Evolutionary conservation across 225 moss, liverwort and hornwort genomes (phyloP), one percentile per base, ranked within the genome.

Genomic region (Lunularia cruciata): DNA sequence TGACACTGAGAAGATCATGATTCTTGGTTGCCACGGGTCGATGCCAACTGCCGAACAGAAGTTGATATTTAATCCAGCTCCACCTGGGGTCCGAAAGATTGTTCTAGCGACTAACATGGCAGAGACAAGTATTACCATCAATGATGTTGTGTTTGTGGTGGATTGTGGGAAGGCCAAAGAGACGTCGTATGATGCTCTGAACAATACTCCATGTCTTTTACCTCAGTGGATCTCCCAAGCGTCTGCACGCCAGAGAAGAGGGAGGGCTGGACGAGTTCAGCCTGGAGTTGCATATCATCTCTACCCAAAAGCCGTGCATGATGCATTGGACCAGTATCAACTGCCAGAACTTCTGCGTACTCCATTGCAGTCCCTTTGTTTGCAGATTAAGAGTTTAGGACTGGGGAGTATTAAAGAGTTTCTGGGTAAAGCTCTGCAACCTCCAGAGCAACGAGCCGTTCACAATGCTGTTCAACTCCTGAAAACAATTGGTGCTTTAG

Each of bases 41-140:
- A 98, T 98, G 98, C 87, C 82, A 27, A 93, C 98, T 51, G 84
- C 88, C 7, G 98, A 98, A 67, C 98, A 98, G 63, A 93, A 80
- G 67, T 83, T 98, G 47, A 98, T 98, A 47, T 98, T 98, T 53
- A 85, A 76, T 57, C 83, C 73, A 27, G 85, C 98, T n/a, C 89
- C 89, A 68, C 68, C 81, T 47, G 93, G 93, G 53, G 77, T 93
- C 16, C 86, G 98, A 34, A 98, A 98, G 83, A 91, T 98, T 69
- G 98, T 98, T 25, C 76, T 98, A 72, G 93, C 98, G 70, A 98
- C 98, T 23, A 98, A 98, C 72, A 98, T 98, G 98, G 98, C 98
- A 48, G 98, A 98, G 81, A 98, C 98, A 32, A 98, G 98, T 73
- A 98, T 98, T 60, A 98, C 98, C 9, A 93, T 98, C 26, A 88